Evolutionary conservation across 495 filamentous ascomycete species (phyloP).

Genomic region (Neurospora sp.): DNA sequence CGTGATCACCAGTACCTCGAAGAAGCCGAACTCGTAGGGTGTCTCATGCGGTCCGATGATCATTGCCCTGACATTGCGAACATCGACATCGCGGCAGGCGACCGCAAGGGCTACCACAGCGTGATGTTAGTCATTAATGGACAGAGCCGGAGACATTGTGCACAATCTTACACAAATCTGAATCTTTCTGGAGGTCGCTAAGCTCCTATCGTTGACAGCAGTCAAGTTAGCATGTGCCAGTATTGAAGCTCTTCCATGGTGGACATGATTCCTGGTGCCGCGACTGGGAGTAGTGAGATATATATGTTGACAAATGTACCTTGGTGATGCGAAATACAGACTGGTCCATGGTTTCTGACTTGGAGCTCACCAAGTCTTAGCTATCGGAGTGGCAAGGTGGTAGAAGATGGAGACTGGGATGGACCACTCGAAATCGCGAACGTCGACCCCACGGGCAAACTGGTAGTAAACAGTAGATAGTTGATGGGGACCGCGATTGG

Average conservation of each 20-base stretch:
- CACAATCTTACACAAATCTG: constrained; percentile 61
- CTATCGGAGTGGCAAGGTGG: not conserved
- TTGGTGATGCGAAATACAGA: constrained; percentile 77
- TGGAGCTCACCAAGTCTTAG: constrained; percentile 4
- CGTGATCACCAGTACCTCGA: constrained; percentile 50
- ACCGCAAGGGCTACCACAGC: constrained; percentile 63
- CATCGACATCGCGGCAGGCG: constrained; percentile 73
- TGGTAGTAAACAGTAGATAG: not conserved
- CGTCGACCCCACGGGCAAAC: not conserved
- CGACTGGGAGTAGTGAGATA: not conserved
- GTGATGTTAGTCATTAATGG: constrained; percentile 1
- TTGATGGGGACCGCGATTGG: not conserved
- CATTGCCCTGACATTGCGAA: constrained; percentile 78
- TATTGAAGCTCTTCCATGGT: constrained; percentile 20
- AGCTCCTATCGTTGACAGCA: constrained; percentile 51
- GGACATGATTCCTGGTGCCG: not conserved
- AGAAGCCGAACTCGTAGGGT: constrained; percentile 95
- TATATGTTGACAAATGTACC: constrained; percentile 32
- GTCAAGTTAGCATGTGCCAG: constrained; percentile 24
- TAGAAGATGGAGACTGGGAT: not conserved
- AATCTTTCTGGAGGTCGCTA: constrained; percentile 66
- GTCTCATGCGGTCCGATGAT: constrained; percentile 92
- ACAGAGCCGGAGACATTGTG: not conserved
- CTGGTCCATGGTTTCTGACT: constrained; percentile 55
- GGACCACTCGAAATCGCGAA: not conserved